Evolutionary conservation across 2,329 filamentous ascomycete genomes (phyloP).

Genomic region (Lachnellula occidentalis): DNA sequence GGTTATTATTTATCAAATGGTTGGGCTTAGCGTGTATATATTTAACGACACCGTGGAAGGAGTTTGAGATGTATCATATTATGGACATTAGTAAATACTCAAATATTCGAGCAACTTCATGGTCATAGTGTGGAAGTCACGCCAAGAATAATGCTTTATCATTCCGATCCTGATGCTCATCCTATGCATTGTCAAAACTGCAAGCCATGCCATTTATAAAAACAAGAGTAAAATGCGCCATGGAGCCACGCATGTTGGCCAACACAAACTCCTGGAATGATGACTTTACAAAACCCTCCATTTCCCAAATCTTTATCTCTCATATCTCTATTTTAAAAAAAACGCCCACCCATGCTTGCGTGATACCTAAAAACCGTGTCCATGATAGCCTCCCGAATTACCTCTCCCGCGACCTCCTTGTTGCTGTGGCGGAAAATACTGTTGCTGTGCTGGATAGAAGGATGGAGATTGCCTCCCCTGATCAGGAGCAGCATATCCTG

Average conservation of each 20-base stretch:
- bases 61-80: neutral
- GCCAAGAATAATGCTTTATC: neutral
- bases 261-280: neutral
- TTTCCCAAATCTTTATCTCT: neutral
- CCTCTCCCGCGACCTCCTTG: conserved; percentile 12
- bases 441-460: conserved; percentile 8
- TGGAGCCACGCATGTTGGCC: neutral
- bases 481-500: conserved; percentile 2
- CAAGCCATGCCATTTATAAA: neutral
- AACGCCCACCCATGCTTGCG: neutral
- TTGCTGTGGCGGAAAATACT: conserved; percentile 10
- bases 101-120: neutral
- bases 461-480: conserved; percentile 3
- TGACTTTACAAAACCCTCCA: neutral
- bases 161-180: neutral
- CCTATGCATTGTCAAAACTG: neutral
- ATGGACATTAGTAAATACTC: neutral
- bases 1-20: neutral
- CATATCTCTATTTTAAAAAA: neutral
- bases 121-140: neutral
- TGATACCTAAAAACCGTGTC: neutral
- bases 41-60: neutral
- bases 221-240: neutral
- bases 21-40: neutral
- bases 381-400: conserved; percentile 3